A percentile compares a stretch with the other conserved stretches of the same genome.
These are phyloP conservation scores for Evernia prunastri DNA, from an alignment of 495 filamentous ascomycete species.

Conservation along the genomic window DNA sequence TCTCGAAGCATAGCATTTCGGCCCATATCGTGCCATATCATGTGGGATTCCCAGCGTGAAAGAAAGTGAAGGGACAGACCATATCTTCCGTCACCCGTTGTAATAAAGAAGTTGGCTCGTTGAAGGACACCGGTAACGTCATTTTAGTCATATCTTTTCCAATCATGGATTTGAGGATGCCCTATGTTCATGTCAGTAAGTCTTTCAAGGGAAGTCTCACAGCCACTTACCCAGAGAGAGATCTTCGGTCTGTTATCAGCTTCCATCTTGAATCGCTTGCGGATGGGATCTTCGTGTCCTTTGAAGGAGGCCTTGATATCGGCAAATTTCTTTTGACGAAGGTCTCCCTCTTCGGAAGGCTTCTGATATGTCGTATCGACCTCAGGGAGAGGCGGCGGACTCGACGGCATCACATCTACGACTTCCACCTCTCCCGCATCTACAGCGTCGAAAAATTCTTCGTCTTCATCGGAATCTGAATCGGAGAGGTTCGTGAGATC, in stretches of 20 bases:
- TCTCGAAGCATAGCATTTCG: background rate
- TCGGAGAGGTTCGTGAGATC: slow-evolving; percentile 63
- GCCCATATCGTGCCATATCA: background rate
- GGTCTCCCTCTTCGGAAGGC: slow-evolving; percentile 39
- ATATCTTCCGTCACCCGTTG: slow-evolving; percentile 95
- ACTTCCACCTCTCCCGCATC: slow-evolving; percentile 88
- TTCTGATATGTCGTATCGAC: slow-evolving; percentile 27
- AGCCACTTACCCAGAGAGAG: slow-evolving; percentile 76
- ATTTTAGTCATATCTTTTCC: slow-evolving; percentile 99
- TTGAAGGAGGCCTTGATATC: slow-evolving; percentile 72
- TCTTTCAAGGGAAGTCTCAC: background rate
- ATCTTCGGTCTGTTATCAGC: slow-evolving; percentile 90
- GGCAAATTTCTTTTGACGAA: slow-evolving; percentile 42
- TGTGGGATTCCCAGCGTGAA: background rate
- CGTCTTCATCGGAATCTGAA: slow-evolving; percentile 74
- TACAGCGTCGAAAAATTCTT: slow-evolving; percentile 96
- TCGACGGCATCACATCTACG: slow-evolving; percentile 47
- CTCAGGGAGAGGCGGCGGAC: slow-evolving; percentile 41
- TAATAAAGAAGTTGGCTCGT: slow-evolving; percentile 95
- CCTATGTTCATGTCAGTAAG: slow-evolving; percentile 47
- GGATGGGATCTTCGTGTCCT: slow-evolving; percentile 83
- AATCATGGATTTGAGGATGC: slow-evolving; percentile 98
- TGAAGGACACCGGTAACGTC: slow-evolving; percentile 97
- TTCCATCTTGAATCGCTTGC: slow-evolving; percentile 78
- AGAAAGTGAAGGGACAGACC: slow-evolving; percentile 21